Base-by-base conservation (phyloP, 1,139 yeast species). In the Meyerozyma athensensis region DNA sequence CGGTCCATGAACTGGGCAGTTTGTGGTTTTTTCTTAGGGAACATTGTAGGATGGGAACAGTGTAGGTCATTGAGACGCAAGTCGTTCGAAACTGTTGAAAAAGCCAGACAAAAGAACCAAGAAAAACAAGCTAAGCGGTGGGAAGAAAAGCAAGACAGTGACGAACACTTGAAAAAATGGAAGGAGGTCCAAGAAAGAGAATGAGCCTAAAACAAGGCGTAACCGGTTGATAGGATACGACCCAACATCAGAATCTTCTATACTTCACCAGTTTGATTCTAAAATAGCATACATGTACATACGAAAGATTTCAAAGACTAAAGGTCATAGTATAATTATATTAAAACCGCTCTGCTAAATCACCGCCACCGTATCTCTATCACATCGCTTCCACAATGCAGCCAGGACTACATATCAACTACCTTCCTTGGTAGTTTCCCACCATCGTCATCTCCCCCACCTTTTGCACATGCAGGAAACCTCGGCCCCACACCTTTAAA, bases 41-140 rank as follows among this genome's bases (percentile, higher is more conserved):
- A 86, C 37, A 71, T 85, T 1, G 81, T 86, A 26, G 86, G 95
- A 1, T 90, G 96, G 96, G 96, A 90, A 58, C 95, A 86, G 59
- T 90, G 97, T 57, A 70, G 96, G 42, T 73, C 79, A 36, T 72
- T 79, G 39, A 68, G 95, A 54, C 69, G 83, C 51, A 72, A 75
- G 48, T 79, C 82, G 34, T 68, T 76, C 51, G 72, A 72, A 45
- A 77, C 80, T 44, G 78, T 85, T 45, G 79, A 76, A 44, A 57
- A 70, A 50, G 92, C 92, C 0, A 74, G 74, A 46, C 72, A 72
- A 42, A 64, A 58, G 2, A 76, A 75, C 44, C 68, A 64, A 42
- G 74, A 63, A 40, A 65, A 51, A 43, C 36, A 37, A 8, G 36
- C 39, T 14, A 38, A 36, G 26, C 40, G 32, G 34, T 32, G 35